phyloP scores from a whole-genome alignment of 2,329 filamentous ascomycete species.

The Alternaria consortialis region DNA sequence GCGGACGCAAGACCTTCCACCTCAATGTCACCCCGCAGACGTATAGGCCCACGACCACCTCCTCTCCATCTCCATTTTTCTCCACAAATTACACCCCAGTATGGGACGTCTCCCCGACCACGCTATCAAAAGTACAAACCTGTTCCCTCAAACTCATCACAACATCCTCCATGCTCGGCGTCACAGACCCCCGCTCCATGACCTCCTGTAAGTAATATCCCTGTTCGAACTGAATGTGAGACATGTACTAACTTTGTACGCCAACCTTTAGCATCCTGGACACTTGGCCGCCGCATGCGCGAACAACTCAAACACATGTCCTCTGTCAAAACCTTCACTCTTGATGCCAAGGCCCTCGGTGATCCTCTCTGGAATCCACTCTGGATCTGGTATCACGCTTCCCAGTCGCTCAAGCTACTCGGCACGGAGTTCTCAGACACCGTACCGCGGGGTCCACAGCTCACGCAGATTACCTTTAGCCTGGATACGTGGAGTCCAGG shows the following conservation, averaged over 20 bases:
- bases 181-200: constrained; percentile 48
- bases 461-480: constrained; percentile 46
- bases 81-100: constrained; percentile 20
- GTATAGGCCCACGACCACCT: constrained; percentile 21
- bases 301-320: constrained; percentile 32
- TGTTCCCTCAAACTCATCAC: constrained; percentile 44
- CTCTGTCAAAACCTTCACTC: constrained; percentile 31
- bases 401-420: constrained; percentile 45
- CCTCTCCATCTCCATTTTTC: constrained; percentile 1
- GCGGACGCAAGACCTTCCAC: constrained; percentile 42
- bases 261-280: constrained; percentile 30
- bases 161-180: constrained; percentile 49
- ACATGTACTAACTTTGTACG: no score
- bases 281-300: constrained; percentile 40
- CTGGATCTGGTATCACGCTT: constrained; percentile 51
- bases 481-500: constrained; percentile 49
- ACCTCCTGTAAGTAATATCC: constrained; percentile 14
- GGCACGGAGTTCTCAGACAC: constrained; percentile 26
- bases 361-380: constrained; percentile 53
- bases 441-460: constrained; percentile 21
- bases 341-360: constrained; percentile 47
- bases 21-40: constrained; percentile 46
- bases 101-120: constrained; percentile 40
- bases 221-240: no score
- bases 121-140: constrained; percentile 34